Percentiles rank a stretch among this genome's conserved stretches.
phyloP scores from a whole-genome alignment of 129 eudicot genomes.

The Pseudognaphalium luteoalbum region DNA sequence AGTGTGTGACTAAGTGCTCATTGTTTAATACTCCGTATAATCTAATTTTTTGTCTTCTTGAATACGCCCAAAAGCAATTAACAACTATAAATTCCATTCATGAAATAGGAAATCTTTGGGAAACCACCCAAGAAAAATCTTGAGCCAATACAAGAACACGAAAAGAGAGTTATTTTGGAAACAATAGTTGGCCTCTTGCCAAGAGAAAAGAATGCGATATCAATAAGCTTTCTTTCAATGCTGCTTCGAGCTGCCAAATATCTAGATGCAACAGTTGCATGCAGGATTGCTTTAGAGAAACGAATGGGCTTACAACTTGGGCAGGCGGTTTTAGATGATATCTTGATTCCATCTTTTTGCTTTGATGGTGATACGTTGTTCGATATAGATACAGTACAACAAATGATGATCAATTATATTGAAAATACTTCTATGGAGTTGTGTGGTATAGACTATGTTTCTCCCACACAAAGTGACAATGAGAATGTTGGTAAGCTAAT shows the following conservation, averaged over 20 bases:
- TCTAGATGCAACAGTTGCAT: conserved; percentile 77
- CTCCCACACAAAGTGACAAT: conserved; percentile 43
- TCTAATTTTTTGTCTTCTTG: too few species aligned
- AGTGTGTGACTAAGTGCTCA: too few species aligned
- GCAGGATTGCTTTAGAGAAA: conserved; percentile 86
- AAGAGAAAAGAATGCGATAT: conserved; percentile 71
- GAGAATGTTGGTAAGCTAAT: conserved; percentile 79
- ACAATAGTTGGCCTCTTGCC: conserved; percentile 91
- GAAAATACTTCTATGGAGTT: conserved; percentile 41
- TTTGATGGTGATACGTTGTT: conserved; percentile 74
- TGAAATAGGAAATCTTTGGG: conserved; percentile 65
- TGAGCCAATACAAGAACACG: conserved; percentile 78
- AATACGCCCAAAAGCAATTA: background rate
- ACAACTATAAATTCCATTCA: background rate
- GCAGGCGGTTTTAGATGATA: conserved; percentile 84
- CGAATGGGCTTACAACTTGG: conserved; percentile 72
- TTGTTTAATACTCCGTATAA: too few species aligned
- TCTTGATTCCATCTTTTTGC: conserved; percentile 75
- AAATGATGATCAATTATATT: conserved; percentile 57
- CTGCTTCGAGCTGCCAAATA: conserved; percentile 76
- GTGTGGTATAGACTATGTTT: conserved; percentile 25
- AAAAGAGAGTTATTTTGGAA: conserved; percentile 78
- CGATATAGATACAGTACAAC: conserved; percentile 83
- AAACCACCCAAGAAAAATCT: conserved; percentile 70
- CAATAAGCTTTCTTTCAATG: conserved; percentile 93